Conservation (phyloP, 2,329 filamentous ascomycete genomes). For the Penicillium sp. region DNA sequence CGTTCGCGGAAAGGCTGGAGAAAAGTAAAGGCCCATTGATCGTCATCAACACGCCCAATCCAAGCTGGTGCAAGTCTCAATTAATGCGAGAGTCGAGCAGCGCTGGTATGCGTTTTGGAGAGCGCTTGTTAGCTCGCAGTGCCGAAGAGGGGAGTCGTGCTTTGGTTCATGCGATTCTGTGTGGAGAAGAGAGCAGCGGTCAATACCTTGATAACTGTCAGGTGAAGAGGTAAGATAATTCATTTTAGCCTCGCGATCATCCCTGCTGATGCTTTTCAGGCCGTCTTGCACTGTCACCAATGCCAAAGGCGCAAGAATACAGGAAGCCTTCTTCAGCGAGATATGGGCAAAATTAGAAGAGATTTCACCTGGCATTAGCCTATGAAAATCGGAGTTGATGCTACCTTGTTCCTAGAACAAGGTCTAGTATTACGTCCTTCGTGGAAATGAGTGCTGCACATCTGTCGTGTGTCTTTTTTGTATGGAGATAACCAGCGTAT, state of each 20-base stretch:
- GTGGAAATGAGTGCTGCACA: neutral
- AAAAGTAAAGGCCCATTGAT: constrained; percentile 10
- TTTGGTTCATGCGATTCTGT: constrained; percentile 19
- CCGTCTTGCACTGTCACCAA: constrained; percentile 11
- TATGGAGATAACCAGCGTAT: neutral
- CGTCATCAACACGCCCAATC: constrained; percentile 43
- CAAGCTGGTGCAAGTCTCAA: constrained; percentile 43
- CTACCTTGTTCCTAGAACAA: neutral
- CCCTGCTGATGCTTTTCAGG: constrained; percentile 3
- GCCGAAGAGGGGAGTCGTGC: constrained; percentile 20
- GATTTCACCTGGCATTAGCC: constrained; percentile 16
- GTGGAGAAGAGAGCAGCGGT: constrained; percentile 14
- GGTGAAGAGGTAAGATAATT: constrained; percentile 10
- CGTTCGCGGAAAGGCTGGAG: constrained; percentile 5
- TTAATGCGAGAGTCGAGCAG: constrained; percentile 15
- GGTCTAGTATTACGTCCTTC: neutral
- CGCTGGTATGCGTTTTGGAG: constrained; percentile 12
- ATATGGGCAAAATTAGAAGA: constrained; percentile 13
- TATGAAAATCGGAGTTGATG: neutral
- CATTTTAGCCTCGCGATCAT: neutral
- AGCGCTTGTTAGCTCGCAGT: constrained; percentile 16
- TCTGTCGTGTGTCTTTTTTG: neutral
- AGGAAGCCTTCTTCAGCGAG: constrained; percentile 16
- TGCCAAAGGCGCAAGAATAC: constrained; percentile 4
- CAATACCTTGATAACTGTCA: constrained; percentile 21